Base-by-base conservation (phyloP, 2,329 filamentous ascomycete genomes). In the Cladosporium sp. region DNA sequence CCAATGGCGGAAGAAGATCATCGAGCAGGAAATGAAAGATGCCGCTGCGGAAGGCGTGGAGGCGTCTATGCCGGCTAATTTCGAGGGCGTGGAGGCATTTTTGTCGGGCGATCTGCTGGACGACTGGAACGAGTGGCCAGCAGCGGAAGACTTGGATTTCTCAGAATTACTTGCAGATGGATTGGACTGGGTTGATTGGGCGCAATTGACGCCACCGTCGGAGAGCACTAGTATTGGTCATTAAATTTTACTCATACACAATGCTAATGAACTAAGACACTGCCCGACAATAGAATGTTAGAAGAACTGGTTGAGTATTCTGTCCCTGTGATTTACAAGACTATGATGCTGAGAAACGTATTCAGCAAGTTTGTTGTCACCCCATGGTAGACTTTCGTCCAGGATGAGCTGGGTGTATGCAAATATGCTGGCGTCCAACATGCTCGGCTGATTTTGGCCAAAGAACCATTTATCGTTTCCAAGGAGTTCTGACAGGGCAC, bases 351-450 rank as follows among this genome's bases (percentile, higher is more conserved):
- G 76, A 52, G 71, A 73, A 58, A 96, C 68, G 51, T 82, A 74
- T 56, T 81, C 78, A 13, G 72, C 77, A 52, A 96, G 74, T 54
- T 78, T 77, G 60, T 80, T 80, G 57, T 89, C 83, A 58, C 76
- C 77, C 89, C 89, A 92, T 1, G 74, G 77, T 62, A 91, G 67
- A 1, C 66, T 67, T 34, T 85, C 80, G 59, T 89, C 84, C 52
- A 96, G 74, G 53, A 97, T 77, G 51, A 96, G 77, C 71, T 95
- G 85, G 0, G 90, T 92, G 73, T 97, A 99, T 3, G 91, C 86
- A 74, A 97, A 97, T 2, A 97, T 83, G 55, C 84, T 85, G 6
- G 93, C 92, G 74, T 99, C 94, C 65, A 97, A 93, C 22, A 93
- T 69, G 0, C 86, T 84, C 0, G 93, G 90, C 15, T 73, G 70